phyloP scores from a whole-genome alignment of 805 yeast species.

The Candida coquimbonensis region DNA sequence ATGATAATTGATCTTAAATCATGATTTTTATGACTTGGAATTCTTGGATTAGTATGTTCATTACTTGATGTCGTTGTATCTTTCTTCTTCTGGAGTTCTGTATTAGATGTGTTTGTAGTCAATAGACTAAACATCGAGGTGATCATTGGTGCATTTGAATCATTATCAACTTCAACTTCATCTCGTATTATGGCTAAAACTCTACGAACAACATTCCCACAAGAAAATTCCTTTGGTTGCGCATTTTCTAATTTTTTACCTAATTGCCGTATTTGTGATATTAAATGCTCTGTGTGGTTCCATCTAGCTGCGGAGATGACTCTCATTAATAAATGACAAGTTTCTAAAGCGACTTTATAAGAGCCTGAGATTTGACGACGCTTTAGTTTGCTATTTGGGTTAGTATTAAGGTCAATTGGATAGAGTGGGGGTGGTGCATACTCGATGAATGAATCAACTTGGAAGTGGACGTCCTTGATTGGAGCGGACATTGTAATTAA shows the following conservation, averaged over 20 bases:
- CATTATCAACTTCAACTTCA: conserved; percentile 42
- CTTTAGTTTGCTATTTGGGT: conserved; percentile 43
- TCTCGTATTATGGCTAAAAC: conserved; percentile 83
- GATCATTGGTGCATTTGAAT: conserved; percentile 44
- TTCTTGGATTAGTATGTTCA: conserved; percentile 15
- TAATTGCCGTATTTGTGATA: conserved; percentile 61
- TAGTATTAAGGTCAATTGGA: neutral
- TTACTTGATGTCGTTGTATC: neutral
- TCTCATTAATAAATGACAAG: conserved; percentile 80
- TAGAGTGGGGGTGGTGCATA: conserved; percentile 8
- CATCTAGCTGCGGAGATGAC: conserved; percentile 87
- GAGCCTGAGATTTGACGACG: conserved; percentile 83
- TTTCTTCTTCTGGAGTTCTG: conserved; percentile 5
- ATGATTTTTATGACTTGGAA: conserved; percentile 24
- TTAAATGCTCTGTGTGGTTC: conserved; percentile 69
- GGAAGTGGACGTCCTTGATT: conserved; percentile 30
- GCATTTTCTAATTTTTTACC: conserved; percentile 70
- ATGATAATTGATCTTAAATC: conserved; percentile 82
- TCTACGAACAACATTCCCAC: conserved; percentile 88
- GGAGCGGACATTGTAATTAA: conserved; percentile 8
- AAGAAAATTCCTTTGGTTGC: conserved; percentile 81
- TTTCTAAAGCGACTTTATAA: conserved; percentile 73
- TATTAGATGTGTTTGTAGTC: conserved; percentile 36
- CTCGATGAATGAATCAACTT: conserved; percentile 38
- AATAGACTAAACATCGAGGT: conserved; percentile 83